Evolutionary conservation across 2,329 filamentous ascomycete species (phyloP).

Genomic region (Cercospora sesami): DNA sequence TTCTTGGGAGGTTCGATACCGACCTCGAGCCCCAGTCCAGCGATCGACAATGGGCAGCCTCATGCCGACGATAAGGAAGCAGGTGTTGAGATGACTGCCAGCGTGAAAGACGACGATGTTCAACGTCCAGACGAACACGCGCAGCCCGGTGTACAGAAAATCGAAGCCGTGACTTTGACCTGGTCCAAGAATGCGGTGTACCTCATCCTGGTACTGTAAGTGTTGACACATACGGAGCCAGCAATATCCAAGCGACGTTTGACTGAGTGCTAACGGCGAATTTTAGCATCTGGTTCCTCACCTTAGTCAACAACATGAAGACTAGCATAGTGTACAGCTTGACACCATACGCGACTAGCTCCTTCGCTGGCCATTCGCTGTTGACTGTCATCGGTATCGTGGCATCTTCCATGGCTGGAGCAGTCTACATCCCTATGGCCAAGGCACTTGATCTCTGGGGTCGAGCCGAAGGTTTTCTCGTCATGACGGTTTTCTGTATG

Average conservation of each 20-base stretch:
- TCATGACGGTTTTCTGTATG: not conserved
- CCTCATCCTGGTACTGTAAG: not conserved
- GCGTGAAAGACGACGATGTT: not conserved
- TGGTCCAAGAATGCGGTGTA: not conserved
- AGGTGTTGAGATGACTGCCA: not conserved
- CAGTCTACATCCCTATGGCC: not conserved
- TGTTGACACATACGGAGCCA: not conserved
- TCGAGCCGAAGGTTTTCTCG: not conserved
- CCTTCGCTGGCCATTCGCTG: not conserved
- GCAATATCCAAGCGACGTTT: rapidly evolving
- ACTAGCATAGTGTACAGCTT: not conserved
- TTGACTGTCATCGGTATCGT: not conserved
- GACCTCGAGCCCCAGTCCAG: not conserved
- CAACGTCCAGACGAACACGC: not conserved
- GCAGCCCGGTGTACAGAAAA: not conserved
- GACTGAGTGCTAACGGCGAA: not conserved
- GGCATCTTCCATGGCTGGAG: not conserved
- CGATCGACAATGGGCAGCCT: not conserved
- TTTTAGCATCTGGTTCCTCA: not conserved
- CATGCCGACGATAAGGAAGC: not conserved
- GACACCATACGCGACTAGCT: not conserved
- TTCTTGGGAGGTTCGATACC: not conserved
- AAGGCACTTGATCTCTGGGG: not conserved
- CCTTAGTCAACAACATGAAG: not conserved
- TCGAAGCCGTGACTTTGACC: not conserved